Conservation (phyloP, 192 early-diverging fungal species). For the Backusella macrospora region DNA sequence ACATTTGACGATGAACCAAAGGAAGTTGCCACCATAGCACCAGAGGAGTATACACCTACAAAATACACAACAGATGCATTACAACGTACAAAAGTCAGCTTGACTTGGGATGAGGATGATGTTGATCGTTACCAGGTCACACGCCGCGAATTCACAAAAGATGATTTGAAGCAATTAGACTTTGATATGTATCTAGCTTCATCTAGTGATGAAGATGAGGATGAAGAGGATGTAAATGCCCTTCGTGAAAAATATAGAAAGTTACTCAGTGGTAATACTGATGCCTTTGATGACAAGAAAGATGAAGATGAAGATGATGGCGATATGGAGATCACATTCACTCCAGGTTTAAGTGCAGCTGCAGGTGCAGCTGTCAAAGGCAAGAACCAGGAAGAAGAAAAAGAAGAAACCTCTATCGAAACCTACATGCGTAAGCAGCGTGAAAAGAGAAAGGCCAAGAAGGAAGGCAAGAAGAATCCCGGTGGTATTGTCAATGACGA, state of each 20-base stretch:
- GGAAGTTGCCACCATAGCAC: constrained; percentile 59
- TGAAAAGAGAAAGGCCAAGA: constrained; percentile 73
- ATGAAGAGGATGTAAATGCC: constrained; percentile 57
- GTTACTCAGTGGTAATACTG: constrained; percentile 42
- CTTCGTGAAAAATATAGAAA: constrained; percentile 51
- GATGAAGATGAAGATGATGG: constrained; percentile 32
- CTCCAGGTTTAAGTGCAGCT: constrained; percentile 84
- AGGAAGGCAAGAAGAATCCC: constrained; percentile 48
- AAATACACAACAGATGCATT: constrained; percentile 81
- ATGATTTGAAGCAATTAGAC: constrained; percentile 90
- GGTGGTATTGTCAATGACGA: constrained; percentile 27
- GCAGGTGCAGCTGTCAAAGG: constrained; percentile 54
- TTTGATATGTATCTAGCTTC: constrained; percentile 88
- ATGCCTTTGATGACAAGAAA: constrained; percentile 40
- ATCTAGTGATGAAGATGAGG: constrained; percentile 65
- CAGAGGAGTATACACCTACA: constrained; percentile 69
- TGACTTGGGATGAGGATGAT: constrained; percentile 97
- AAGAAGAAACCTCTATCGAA: constrained; percentile 88
- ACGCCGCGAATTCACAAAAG: constrained; percentile 81
- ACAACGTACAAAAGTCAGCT: constrained; percentile 89
- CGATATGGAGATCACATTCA: constrained; percentile 89
- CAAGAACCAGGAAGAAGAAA: constrained; percentile 29
- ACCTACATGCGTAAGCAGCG: constrained; percentile 78
- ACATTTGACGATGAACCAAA: constrained; percentile 75
- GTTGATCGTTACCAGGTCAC: constrained; percentile 79